Base-by-base conservation (phyloP, 2,329 filamentous ascomycete genomes). In the Aspergillus calidoustus region DNA sequence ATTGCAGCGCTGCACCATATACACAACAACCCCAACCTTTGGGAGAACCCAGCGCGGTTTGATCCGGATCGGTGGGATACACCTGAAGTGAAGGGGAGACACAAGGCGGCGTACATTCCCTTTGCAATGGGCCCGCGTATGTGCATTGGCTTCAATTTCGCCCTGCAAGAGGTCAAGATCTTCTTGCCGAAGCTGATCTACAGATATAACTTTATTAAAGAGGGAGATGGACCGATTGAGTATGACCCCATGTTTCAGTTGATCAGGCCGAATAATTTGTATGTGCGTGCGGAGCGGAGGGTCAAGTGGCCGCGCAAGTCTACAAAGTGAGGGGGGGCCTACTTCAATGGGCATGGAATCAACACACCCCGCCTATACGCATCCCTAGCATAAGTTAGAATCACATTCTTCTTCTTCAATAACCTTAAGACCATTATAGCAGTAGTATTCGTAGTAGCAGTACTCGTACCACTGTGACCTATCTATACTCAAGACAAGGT, bases 91-190 rank as follows among this genome's bases (percentile, higher is more conserved):
- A 85, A 84, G 76, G 80, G 79, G 65, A 71, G 80, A 2, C 84
- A 82, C 50, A 79, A 80, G 31, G 81, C 79, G 1, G 76, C 82
- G 0, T 89, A 88, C 66, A 77, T 84, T 3, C 87, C 87, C 0
- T 89, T 89, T 64, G 86, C 83, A 0, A 76, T 81, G 0, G 87
- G 87, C 0, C 82, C 79, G 0, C 77, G 87, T 1, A 82, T 82
- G 75, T 89, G 87, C 63, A 85, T 89, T 59, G 87, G 86, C 0
- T 88, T 87, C 80, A 89, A 87, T 73, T 87, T 89, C 71, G 87
- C 86, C 0, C 75, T 89, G 7, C 81, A 83, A 61, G 86, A 89
- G 72, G 79, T 87, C 61, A 88, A 88, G 76, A 78, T 87, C 17
- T 72, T 76, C 38, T 38, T 89, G 64, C 77, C 81, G 1, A 85